Conservation (phyloP, 495 filamentous ascomycete genomes). For the Lindgomyces ingoldianus region DNA sequence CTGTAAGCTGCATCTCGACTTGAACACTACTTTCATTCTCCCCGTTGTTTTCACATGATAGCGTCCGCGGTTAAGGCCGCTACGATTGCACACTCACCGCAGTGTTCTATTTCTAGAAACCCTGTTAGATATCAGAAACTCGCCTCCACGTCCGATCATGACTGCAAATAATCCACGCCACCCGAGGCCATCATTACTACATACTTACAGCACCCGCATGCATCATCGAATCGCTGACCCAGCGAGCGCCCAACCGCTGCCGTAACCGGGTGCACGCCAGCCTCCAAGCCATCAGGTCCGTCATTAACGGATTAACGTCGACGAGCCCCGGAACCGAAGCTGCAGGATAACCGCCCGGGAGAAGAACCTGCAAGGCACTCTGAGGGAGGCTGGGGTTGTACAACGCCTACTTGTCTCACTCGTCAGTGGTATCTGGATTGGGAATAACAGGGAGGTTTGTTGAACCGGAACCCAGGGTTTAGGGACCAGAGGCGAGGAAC, state of each 20-base stretch:
- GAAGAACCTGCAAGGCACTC: neutral
- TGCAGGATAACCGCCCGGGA: neutral
- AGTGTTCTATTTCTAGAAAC: no score
- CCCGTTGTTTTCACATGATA: no score
- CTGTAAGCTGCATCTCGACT: no score
- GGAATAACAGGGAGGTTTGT: neutral
- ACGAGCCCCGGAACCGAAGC: neutral
- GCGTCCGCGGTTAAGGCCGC: no score
- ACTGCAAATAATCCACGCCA: neutral
- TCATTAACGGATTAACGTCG: neutral
- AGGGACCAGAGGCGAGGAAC: no score
- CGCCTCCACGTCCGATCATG: neutral
- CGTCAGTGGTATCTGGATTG: neutral
- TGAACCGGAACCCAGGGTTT: neutral
- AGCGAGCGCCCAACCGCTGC: neutral
- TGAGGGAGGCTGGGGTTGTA: neutral
- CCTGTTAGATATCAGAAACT: neutral
- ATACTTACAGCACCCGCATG: neutral
- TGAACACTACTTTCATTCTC: no score
- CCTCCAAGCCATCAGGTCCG: neutral
- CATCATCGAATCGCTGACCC: neutral
- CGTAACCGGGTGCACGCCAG: neutral
- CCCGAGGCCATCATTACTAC: neutral
- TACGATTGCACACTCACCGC: no score
- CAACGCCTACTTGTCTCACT: neutral